Evolutionary conservation across 805 yeast genomes (phyloP).

Genomic region (Blastobotrys chiropterorum): DNA sequence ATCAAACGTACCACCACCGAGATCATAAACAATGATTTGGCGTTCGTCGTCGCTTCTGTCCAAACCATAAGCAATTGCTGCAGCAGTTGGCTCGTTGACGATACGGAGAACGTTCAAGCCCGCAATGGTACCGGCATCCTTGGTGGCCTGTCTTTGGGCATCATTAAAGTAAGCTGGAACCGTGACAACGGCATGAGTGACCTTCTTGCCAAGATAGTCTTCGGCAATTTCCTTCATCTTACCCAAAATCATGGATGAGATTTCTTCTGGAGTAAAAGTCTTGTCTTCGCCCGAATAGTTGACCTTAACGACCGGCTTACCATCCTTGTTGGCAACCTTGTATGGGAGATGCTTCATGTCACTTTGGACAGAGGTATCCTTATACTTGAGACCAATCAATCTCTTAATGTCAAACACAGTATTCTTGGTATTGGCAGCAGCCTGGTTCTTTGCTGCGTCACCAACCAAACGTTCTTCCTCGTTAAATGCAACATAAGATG

Average conservation of each 20-base stretch:
- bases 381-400: constrained; percentile 77
- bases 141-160: constrained; percentile 91
- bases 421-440: constrained; percentile 79
- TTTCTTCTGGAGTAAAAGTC: constrained; percentile 84
- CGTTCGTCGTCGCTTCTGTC: constrained; percentile 75
- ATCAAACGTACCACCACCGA: constrained; percentile 98
- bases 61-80: constrained; percentile 94
- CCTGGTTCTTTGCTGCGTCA: constrained; percentile 95
- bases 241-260: constrained; percentile 84
- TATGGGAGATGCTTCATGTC: constrained; percentile 83
- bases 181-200: constrained; percentile 86
- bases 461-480: constrained; percentile 91
- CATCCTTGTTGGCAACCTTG: constrained; percentile 58
- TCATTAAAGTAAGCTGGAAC: constrained; percentile 93
- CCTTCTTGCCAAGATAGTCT: constrained; percentile 77
- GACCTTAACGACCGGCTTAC: constrained; percentile 80
- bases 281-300: constrained; percentile 66
- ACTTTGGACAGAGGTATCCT: constrained; percentile 69
- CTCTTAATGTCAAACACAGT: constrained; percentile 90
- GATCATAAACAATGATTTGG: constrained; percentile 85
- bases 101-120: constrained; percentile 84
- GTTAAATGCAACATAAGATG: constrained; percentile 89
- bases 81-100: constrained; percentile 94
- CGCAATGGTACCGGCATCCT: constrained; percentile 89
- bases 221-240: constrained; percentile 93